Evolutionary conservation across 2,329 filamentous ascomycete genomes (phyloP).

Genomic region (Cytospora schulzeri): DNA sequence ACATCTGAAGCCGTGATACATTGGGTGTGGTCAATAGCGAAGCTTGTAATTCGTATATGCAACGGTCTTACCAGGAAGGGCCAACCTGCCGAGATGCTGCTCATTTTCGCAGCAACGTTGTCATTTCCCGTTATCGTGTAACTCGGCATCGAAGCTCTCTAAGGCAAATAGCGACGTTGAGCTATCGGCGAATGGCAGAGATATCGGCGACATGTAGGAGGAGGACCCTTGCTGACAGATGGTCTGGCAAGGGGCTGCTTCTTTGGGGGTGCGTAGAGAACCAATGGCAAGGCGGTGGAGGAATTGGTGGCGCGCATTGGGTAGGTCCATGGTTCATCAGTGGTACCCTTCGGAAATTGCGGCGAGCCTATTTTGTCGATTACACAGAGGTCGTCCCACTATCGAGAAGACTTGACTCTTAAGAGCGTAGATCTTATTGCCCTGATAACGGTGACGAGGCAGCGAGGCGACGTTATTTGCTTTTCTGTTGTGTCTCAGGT

Average conservation of each 20-base stretch:
- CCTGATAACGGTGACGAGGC: conserved; percentile 6
- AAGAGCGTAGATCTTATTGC: conserved; percentile 6
- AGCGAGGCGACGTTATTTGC: conserved; percentile 16
- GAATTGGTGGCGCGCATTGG: neutral
- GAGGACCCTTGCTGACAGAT: conserved; percentile 6
- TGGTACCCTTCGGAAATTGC: conserved; percentile 27
- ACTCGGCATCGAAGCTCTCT: conserved; percentile 4
- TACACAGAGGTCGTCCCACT: neutral
- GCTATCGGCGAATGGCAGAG: conserved; percentile 2
- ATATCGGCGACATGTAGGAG: neutral
- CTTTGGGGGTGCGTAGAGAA: neutral
- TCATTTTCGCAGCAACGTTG: conserved; percentile 10
- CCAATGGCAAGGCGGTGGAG: neutral
- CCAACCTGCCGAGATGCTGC: neutral
- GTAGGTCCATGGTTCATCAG: conserved; percentile 17
- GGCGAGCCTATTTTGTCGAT: conserved; percentile 10
- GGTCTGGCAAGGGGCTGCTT: conserved; percentile 10
- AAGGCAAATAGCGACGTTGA: conserved; percentile 9
- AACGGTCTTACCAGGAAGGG: neutral
- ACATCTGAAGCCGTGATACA: conserved; percentile 2
- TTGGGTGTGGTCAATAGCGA: neutral
- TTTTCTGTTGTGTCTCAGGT: conserved; percentile 14
- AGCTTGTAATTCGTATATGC: neutral
- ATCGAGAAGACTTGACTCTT: neutral
- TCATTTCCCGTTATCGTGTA: conserved; percentile 12